Base-by-base conservation (phyloP, 306 rosid species). In the Astragalus glycyphyllos region DNA sequence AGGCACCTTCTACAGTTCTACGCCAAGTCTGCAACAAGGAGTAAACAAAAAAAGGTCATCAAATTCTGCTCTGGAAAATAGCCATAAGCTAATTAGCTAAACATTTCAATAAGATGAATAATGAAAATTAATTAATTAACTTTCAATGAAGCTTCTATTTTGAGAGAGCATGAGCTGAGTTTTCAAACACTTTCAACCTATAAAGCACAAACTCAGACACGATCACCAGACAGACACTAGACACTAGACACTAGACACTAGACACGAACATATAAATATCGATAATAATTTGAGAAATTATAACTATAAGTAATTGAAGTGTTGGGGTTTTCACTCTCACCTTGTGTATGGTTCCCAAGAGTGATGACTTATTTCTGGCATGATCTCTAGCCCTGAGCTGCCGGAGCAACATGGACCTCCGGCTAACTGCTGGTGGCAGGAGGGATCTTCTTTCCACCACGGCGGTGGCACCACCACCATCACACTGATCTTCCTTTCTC, bases 1-100 rank as follows among this genome's bases (percentile, higher is more conserved):
- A 94, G 13, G 96, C 96, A 23, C 94, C 92, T 80, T 90, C 88
- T 4, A 89, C 81, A 13, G 96, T 86, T 82, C 83, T 87, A 47
- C 87, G 86, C 98, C 97, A 94, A 51, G 94, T 84, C 98, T 90
- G 82, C 82, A 58, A 67, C 31, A 69, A 74, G n/a, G 5, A 17
- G 6, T 45, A 53, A 42, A 35, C 49, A 42, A 29, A 42, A 42
- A 61, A 26, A 37, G 4, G 7, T 32, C 1, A 10, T 58, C 68
- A 58, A 47, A 9, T 23, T 34, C 9, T 41, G 8, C 40, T 35
- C 1, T 7, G 8, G 40, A 6, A 5, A 35, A 6, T 7, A 35
- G 8, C 7, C 40, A 5, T 35, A 7, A 35, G 40, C 38, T 2
- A 20, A 20, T 1, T n/a, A n/a, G n/a, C n/a, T 26, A 26, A 26